Evolutionary conservation across 2,329 filamentous ascomycete species (phyloP), one percentile per base, ranked within the genome.

Genomic region (Neofusicoccum umdonicola): DNA sequence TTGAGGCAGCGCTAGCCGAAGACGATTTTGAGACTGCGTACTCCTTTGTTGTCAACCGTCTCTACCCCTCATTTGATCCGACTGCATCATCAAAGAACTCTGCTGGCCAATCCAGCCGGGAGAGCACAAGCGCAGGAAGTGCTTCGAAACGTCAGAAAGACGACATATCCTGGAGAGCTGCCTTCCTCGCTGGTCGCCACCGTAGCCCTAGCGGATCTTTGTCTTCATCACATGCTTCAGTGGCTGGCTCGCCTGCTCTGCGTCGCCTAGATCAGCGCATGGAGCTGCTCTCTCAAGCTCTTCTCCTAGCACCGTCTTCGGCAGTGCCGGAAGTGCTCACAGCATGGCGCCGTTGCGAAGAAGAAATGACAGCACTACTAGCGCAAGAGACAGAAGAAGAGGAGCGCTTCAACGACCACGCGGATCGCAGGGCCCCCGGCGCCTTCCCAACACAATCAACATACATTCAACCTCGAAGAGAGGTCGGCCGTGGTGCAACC

Each of bases 11-110:
- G 12, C 82, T 95, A 1, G 82, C 83, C 9, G 90, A 93, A 72
- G 88, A 93, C 67, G 92, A 88, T 73, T 95, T 95, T 67, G 92
- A 96, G 73, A 95, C 91, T 0, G 91, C 91, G 11, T 95, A 94
- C 74, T 93, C 90, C 0, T 94, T 91, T 72, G 88, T 93, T 1
- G 85, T 92, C 52, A 92, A 88, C 71, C 86, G 89, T 22, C 81
- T 95, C 0, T 63, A 56, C 13, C 39, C 65, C 42, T 56, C 47
- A n/a, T 56, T 62, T 9, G 41, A 65, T 34, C 39, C 61, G 15
- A 54, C 19, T 8, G 48, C 41, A 31, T 31, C 27, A 12, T 45
- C 61, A 27, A 44, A 44, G 34, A 41, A 51, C n/a, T 13, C 54
- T 17, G 19, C 42, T 2, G n/a, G 22, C 7, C 56, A 34, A n/a